Base-by-base conservation (phyloP, 345 rosid genomes). In the Eucalyptus virginea region DNA sequence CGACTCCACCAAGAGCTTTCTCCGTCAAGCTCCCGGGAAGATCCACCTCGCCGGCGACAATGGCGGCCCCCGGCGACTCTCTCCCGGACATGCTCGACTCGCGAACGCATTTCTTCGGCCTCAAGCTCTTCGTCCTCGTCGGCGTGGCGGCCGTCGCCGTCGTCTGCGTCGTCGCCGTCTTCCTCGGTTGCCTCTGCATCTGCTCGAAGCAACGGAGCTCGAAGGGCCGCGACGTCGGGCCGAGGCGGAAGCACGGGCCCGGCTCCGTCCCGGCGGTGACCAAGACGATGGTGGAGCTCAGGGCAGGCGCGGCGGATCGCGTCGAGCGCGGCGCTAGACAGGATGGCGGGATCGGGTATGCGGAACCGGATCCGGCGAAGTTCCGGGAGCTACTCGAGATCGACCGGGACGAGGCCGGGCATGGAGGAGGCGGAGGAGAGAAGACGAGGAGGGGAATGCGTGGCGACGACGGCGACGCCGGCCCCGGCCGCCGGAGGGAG, bases 241-340 rank as follows among this genome's bases (percentile, higher is more conserved):
- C 92, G 86, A 94, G 77, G 77, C 6, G 19, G 77, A n/a, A 96
- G 89, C 98, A 94, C 91, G 94, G 94, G 91, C 95, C 98, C 12
- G 96, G 99, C 69, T 88, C 93, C 69, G 94, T 95, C 91, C 98
- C 99, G 2, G 60, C 96, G 14, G 96, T 93, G 30, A 92, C 98
- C 65, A 96, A 94, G 86, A 96, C 96, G 93, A 95, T 94, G 86
- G 51, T 91, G 86, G 98, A 95, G 94, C 93, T 97, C 93, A 93
- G 91, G 88, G 91, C 94, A 18, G 6, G 62, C 86, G 93, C 21
- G 40, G 37, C 62, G 91, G 94, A 93, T 54, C 93, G 69, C 5
- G 87, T 40, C 40, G 92, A 34, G 30, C 40, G 77, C 17, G 77
- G 77, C 40, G 34, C 77, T 3, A 17, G 37, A 65, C 6, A n/a